These are phyloP conservation scores for Dactylellina haptotyla DNA, from an alignment of 2,329 filamentous ascomycete genomes.

Conservation along the genomic window DNA sequence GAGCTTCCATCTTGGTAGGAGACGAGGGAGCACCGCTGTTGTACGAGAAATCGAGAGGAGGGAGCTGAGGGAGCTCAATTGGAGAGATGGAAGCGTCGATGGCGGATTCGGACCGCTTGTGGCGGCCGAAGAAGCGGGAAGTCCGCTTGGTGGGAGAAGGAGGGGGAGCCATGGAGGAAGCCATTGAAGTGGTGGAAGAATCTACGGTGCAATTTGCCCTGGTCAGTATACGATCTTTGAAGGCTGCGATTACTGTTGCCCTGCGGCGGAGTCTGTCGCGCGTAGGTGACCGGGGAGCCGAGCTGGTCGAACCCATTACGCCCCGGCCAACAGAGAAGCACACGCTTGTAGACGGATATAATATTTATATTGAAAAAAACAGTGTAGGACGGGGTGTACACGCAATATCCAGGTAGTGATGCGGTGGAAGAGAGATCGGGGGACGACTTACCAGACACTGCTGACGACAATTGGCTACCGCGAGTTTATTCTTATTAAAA, in stretches of 20 bases:
- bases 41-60: conserved; percentile 39
- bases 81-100: conserved; percentile 10
- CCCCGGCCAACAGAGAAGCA: not conserved
- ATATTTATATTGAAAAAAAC: no score
- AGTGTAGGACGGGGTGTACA: conserved; percentile 2
- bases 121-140: conserved; percentile 41
- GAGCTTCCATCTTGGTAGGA: conserved; percentile 16
- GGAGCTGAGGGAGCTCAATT: conserved; percentile 39
- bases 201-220: conserved; percentile 7
- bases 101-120: conserved; percentile 29
- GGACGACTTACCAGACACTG: conserved; percentile 13
- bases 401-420: not conserved
- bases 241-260: not conserved
- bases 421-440: not conserved
- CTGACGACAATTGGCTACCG: no score
- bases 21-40: not conserved
- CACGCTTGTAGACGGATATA: not conserved
- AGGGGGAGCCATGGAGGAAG: conserved; percentile 29
- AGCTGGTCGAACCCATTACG: conserved; percentile 2
- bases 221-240: conserved; percentile 21
- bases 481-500: no score
- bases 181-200: conserved; percentile 14
- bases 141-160: conserved; percentile 40
- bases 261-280: not conserved
- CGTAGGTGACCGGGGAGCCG: not conserved